A percentile compares a stretch with the other conserved stretches of the same genome.
Evolutionary conservation across 176 grass and related monocot species (phyloP).

Genomic region (Paspalum notatum): DNA sequence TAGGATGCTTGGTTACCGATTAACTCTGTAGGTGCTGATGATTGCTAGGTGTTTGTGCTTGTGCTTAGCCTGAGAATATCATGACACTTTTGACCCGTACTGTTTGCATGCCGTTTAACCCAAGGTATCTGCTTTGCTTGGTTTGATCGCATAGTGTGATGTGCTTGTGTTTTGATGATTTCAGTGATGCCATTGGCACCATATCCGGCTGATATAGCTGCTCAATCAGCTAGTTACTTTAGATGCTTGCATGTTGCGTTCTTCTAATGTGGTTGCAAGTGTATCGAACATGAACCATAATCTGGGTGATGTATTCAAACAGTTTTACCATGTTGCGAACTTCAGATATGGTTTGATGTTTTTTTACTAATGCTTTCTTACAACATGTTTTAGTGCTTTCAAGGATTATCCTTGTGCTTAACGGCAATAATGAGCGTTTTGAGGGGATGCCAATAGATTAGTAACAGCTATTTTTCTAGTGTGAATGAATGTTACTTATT

Average conservation of each 20-base stretch:
- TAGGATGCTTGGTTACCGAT: not conserved
- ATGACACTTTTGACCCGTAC: not conserved
- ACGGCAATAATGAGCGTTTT: not conserved
- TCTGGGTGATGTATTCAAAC: too few relatives aligned
- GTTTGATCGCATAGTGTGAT: not conserved
- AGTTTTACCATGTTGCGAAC: not conserved
- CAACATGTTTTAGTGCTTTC: not conserved
- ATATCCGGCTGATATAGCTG: slow-evolving; percentile 11
- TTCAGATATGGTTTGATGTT: not conserved
- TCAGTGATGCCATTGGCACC: not conserved
- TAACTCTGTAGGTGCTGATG: not conserved
- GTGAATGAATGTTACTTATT: not conserved
- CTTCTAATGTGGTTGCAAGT: not conserved
- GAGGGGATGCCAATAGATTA: not conserved
- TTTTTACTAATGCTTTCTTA: not conserved
- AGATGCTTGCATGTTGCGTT: not conserved
- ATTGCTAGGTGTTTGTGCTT: not conserved
- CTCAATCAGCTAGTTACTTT: not conserved
- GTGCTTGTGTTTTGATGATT: not conserved
- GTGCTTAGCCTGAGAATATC: not conserved
- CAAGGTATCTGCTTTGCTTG: not conserved
- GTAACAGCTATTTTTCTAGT: not conserved
- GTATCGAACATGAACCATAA: not conserved
- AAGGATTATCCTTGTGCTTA: slow-evolving; percentile 3
- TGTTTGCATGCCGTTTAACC: not conserved